These are phyloP conservation scores for Thielaviopsis ethacetica DNA, from an alignment of 2,329 filamentous ascomycete genomes.

Conservation along the genomic window DNA sequence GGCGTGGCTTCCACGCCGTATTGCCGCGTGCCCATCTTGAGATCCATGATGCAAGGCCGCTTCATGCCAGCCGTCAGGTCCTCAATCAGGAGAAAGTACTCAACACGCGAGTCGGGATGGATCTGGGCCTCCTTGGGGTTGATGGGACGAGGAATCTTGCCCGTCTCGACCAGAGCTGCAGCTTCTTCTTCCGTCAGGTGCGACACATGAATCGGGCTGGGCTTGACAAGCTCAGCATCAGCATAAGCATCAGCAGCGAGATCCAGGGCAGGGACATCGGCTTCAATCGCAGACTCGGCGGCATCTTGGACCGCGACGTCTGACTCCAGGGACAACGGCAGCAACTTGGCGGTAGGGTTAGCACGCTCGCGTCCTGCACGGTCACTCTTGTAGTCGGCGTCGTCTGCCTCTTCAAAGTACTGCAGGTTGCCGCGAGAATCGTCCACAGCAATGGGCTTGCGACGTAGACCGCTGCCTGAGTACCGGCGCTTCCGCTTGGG, in stretches of 20 bases:
- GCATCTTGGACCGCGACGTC: neutral
- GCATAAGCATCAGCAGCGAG: neutral
- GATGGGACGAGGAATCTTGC: slow-evolving; percentile 40
- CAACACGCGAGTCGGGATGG: slow-evolving; percentile 49
- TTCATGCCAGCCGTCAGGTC: slow-evolving; percentile 96
- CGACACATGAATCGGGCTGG: slow-evolving; percentile 11
- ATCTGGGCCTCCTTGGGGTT: slow-evolving; percentile 66
- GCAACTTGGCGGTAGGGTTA: slow-evolving; percentile 7
- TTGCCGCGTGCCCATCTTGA: slow-evolving; percentile 97
- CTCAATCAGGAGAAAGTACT: slow-evolving; percentile 86
- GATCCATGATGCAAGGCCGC: slow-evolving; percentile 84
- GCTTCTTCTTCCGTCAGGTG: slow-evolving; percentile 10
- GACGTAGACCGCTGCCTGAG: slow-evolving; percentile 68
- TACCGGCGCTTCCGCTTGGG: slow-evolving; percentile 53
- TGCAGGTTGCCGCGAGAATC: slow-evolving; percentile 63
- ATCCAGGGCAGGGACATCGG: neutral
- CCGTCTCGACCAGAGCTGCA: slow-evolving; percentile 9
- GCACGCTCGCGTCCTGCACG: slow-evolving; percentile 26
- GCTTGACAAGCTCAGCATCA: neutral
- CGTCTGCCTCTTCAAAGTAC: slow-evolving; percentile 80
- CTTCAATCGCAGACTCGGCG: neutral
- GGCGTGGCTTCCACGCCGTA: slow-evolving; percentile 84
- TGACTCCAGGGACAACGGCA: neutral
- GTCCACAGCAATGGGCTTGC: slow-evolving; percentile 55
- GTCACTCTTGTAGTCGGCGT: slow-evolving; percentile 61